Percentiles rank a stretch among this genome's conserved stretches.
These are phyloP conservation scores for Aspergillus caelatus DNA, from an alignment of 2,329 filamentous ascomycete genomes.

Conservation along the genomic window DNA sequence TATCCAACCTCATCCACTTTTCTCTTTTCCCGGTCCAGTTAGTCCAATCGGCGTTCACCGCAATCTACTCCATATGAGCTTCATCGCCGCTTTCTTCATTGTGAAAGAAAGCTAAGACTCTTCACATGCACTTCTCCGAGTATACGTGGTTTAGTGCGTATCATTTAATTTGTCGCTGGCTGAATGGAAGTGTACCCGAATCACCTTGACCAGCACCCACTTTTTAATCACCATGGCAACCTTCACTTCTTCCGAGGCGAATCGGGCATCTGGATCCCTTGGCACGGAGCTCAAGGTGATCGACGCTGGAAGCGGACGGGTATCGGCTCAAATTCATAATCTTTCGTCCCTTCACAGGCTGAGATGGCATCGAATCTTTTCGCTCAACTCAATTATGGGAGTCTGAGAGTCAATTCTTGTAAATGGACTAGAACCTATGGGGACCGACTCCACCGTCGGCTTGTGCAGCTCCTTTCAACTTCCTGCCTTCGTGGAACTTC, in stretches of 20 bases:
- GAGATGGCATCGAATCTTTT: neutral
- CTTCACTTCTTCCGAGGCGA: conserved; percentile 14
- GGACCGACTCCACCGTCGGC: neutral
- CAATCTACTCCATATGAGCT: neutral
- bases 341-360: neutral
- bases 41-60: conserved; percentile 6
- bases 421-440: neutral
- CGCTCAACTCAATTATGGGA: neutral
- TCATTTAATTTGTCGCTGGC: neutral
- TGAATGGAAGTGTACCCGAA: neutral
- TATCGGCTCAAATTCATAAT: neutral
- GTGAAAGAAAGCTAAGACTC: conserved; percentile 1
- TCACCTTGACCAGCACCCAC: conserved; percentile 16
- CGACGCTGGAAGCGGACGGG: conserved; percentile 10
- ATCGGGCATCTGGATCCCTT: conserved; percentile 22
- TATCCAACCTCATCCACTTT: conserved; percentile 1
- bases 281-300: conserved; percentile 21
- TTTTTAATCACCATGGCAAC: conserved; percentile 27
- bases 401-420: neutral
- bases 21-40: neutral
- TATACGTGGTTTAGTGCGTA: neutral
- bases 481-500: conserved; percentile 17
- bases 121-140: conserved; percentile 9
- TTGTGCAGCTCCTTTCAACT: neutral
- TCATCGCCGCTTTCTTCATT: neutral